Conservation (phyloP, 139 green algal species). For the Monoraphidium neglectum region DNA sequence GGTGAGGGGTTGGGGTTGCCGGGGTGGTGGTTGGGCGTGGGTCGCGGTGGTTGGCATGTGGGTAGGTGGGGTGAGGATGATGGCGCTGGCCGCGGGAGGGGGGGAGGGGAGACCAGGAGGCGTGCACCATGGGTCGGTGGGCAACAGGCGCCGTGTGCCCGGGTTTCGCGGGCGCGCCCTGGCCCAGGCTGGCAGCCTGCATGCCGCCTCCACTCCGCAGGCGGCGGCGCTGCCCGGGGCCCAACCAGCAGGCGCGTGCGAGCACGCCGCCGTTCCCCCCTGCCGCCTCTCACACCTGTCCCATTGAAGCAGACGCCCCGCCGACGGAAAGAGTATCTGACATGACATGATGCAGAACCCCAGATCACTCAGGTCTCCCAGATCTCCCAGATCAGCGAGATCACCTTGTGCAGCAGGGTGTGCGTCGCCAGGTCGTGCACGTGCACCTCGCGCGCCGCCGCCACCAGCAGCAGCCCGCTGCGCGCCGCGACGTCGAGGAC, state of each 20-base stretch:
- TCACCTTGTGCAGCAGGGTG: slow-evolving; percentile 26
- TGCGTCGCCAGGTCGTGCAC: slow-evolving; percentile 40
- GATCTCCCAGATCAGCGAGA: neutral
- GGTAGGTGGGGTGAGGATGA: too few relatives aligned
- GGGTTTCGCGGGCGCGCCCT: too few relatives aligned
- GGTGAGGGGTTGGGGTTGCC: too few relatives aligned
- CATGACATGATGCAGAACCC: neutral
- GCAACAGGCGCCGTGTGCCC: too few relatives aligned
- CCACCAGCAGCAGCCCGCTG: slow-evolving; percentile 45
- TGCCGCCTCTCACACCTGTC: neutral
- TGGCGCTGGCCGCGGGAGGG: too few relatives aligned
- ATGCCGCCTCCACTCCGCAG: neutral
- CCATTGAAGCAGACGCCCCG: neutral
- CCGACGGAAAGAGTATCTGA: neutral
- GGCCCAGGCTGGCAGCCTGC: too few relatives aligned
- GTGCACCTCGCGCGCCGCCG: slow-evolving; percentile 39
- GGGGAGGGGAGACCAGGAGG: too few relatives aligned
- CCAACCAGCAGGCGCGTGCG: neutral
- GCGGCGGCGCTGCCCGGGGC: neutral
- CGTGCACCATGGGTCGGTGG: too few relatives aligned
- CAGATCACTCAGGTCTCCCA: neutral
- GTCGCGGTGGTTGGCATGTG: too few relatives aligned
- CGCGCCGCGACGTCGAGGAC: slow-evolving; percentile 51
- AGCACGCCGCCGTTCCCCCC: neutral
- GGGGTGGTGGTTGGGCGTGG: too few relatives aligned